Conservation (phyloP, 257 asterid species). For the Scutellaria baicalensis region DNA sequence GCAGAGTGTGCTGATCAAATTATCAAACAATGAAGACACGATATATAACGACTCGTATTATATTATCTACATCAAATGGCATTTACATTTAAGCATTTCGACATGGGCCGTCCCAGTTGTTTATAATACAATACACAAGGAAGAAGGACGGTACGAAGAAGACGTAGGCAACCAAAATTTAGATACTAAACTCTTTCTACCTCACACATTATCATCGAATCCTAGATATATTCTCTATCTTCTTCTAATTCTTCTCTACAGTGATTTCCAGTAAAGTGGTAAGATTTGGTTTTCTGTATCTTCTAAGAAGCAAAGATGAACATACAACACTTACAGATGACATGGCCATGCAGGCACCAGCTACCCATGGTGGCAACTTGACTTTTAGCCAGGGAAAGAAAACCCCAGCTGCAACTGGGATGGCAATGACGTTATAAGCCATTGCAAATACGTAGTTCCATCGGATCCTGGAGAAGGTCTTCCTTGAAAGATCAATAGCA, state of each 20-base stretch:
- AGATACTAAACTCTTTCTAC: not conserved
- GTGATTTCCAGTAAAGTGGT: conserved; percentile 80
- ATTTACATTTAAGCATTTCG: no score
- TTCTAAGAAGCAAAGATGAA: conserved; percentile 78
- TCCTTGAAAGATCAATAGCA: conserved; percentile 85
- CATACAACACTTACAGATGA: conserved; percentile 90
- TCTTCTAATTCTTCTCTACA: conserved; percentile 39
- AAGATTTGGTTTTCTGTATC: conserved; percentile 82
- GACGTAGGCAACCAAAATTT: no score
- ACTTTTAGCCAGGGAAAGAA: conserved; percentile 58
- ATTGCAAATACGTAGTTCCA: conserved; percentile 73
- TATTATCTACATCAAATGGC: no score
- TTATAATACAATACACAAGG: no score
- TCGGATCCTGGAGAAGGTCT: conserved; percentile 67
- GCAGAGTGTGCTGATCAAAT: no score
- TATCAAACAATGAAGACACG: no score
- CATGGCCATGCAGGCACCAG: conserved; percentile 98
- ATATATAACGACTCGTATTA: no score
- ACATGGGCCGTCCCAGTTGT: no score
- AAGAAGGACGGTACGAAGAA: no score
- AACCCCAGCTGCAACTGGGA: conserved; percentile 86
- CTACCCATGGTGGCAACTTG: conserved; percentile 87
- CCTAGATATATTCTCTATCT: not conserved
- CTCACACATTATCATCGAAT: not conserved
- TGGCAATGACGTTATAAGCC: conserved; percentile 69